Percentiles rank a stretch among this genome's conserved stretches.
Conservation (phyloP, 2,329 filamentous ascomycete genomes). For the Chaetomium sp. region DNA sequence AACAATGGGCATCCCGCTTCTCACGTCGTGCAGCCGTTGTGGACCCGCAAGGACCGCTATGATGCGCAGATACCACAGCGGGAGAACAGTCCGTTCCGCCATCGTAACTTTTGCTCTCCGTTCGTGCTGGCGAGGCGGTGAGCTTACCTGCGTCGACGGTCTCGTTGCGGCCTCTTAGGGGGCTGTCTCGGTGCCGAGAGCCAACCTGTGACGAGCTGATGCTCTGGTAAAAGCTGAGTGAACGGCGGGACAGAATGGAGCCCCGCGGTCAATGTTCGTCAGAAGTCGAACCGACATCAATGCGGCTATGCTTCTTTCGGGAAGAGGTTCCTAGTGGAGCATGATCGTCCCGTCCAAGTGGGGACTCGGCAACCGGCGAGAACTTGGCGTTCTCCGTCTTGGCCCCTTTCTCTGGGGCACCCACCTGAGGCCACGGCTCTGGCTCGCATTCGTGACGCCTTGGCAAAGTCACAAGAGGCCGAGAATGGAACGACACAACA, state of each 20-base stretch:
- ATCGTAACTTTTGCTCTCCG: neutral
- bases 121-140: neutral
- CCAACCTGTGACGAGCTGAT: neutral
- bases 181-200: conserved; percentile 12
- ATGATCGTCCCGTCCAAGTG: conserved; percentile 30
- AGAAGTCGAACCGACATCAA: conserved; percentile 8
- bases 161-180: neutral
- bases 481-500: neutral
- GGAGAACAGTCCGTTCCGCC: neutral
- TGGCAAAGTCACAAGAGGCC: neutral
- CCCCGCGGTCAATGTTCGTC: neutral
- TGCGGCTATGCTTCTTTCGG: conserved; percentile 20
- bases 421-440: neutral
- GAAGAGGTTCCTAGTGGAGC: conserved; percentile 20
- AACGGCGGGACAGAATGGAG: neutral
- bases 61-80: neutral
- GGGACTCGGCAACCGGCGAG: conserved; percentile 20
- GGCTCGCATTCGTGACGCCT: conserved; percentile 2
- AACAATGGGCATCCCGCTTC: neutral
- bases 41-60: neutral
- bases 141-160: neutral
- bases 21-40: neutral
- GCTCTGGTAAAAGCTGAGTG: neutral
- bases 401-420: neutral
- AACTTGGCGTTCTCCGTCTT: conserved; percentile 13